Evolutionary conservation across 306 rosid genomes (phyloP), one percentile per base, ranked within the genome.

Genomic region (Cicer arietinum): DNA sequence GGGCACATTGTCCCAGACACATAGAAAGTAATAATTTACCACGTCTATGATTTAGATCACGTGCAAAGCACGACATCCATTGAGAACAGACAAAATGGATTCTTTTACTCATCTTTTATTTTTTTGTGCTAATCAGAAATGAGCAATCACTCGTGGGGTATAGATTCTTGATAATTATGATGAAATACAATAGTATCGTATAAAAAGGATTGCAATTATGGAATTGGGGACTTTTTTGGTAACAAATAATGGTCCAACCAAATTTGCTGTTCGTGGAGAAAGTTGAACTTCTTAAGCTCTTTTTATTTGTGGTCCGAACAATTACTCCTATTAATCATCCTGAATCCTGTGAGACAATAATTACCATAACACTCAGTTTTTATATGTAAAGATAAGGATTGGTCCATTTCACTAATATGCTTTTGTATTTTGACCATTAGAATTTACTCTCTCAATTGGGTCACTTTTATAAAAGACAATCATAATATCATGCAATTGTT

Each of bases 51-150:
- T 74, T 65, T 48, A 84, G 69, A 78, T 90, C 92, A 88, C 90
- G 92, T 88, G 97, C 78, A 71, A 43, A 20, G 90, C 96, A 84
- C 88, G 82, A 63, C 40, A 81, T 79, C 81, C 81, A 76, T 47
- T 73, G 81, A 60, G 84, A 77, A 69, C 67, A 73, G 88, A 89
- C 88, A 86, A 85, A 81, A 58, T 51, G 70, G 69, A 62, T 77
- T 78, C 81, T 56, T 74, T 81, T 69, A 61, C 63, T 42, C 13
- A 0, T 54, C 37, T 30, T 30, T 30, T 30, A 30, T 6, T 46
- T 39, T 39, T 67, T 77, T 77, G n/a, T 72, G n/a, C 58, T 79
- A 71, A 85, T 78, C 74, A 67, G 77, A 80, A 83, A 59, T 80
- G 81, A 71, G 84, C 79, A 77, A 80, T 73, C 71, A 63, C 69